phyloP scores from a whole-genome alignment of 2,329 filamentous ascomycete genomes.

The Penicillium sp. region DNA sequence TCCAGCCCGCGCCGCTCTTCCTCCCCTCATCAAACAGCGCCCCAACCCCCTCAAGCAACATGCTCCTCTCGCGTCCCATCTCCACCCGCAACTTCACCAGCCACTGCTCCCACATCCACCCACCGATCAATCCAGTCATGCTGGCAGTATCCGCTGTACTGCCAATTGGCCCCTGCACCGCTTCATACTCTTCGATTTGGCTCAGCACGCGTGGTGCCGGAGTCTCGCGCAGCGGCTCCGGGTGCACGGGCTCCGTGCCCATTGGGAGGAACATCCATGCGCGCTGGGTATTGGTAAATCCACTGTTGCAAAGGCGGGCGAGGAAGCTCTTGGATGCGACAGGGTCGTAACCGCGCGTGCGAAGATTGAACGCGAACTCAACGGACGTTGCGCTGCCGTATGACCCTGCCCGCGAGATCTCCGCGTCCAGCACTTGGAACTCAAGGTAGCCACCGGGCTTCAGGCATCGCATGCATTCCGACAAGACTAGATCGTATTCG shows the following conservation, averaged over 20 bases:
- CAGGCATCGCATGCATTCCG: constrained; percentile 84
- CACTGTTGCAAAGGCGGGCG: constrained; percentile 67
- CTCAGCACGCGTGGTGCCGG: constrained; percentile 39
- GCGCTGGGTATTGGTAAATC: constrained; percentile 77
- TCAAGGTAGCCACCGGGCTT: constrained; percentile 93
- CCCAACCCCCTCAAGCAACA: constrained; percentile 56
- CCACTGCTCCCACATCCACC: constrained; percentile 97
- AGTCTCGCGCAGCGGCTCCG: constrained; percentile 45
- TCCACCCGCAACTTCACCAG: constrained; percentile 83
- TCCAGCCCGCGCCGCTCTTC: constrained; percentile 58
- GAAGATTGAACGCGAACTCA: constrained; percentile 88
- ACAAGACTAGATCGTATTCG: constrained; percentile 82
- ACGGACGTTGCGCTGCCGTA: constrained; percentile 78
- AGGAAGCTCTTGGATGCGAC: constrained; percentile 79
- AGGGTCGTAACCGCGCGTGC: constrained; percentile 86
- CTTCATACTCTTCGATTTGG: constrained; percentile 55
- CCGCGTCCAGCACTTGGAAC: constrained; percentile 84
- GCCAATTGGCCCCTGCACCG: constrained; percentile 56
- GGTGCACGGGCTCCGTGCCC: constrained; percentile 55
- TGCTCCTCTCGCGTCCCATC: constrained; percentile 65
- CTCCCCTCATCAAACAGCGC: constrained; percentile 61
- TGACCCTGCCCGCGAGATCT: constrained; percentile 81
- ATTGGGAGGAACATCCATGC: constrained; percentile 89
- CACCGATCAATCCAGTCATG: constrained; percentile 77
- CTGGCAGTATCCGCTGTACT: constrained; percentile 70